phyloP scores from a whole-genome alignment of 768 basidiomycete genomes.

The Boletus sensibilis region DNA sequence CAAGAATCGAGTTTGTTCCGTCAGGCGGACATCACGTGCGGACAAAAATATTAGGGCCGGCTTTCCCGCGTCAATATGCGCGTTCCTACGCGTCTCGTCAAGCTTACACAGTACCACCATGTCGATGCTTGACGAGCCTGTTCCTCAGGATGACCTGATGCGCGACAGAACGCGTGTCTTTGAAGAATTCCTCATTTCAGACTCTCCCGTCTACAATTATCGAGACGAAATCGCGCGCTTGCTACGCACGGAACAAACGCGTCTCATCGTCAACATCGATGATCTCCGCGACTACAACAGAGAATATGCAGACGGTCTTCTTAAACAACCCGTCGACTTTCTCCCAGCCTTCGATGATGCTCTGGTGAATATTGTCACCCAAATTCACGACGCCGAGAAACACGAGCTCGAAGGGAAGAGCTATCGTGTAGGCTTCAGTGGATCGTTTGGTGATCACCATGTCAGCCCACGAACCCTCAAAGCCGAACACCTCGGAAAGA shows the following conservation, averaged over 20 bases:
- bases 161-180: slow-evolving; percentile 76
- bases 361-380: slow-evolving; percentile 67
- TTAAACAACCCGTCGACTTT: slow-evolving; percentile 85
- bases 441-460: slow-evolving; percentile 97
- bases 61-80: slow-evolving; percentile 24
- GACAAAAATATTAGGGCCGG: slow-evolving; percentile 33
- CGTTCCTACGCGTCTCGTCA: slow-evolving; percentile 11
- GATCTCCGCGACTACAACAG: slow-evolving; percentile 92
- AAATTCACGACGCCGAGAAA: slow-evolving; percentile 74
- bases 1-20: neutral
- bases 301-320: slow-evolving; percentile 81
- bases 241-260: slow-evolving; percentile 78
- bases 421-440: slow-evolving; percentile 88
- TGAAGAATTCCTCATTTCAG: slow-evolving; percentile 77
- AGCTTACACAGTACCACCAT: slow-evolving; percentile 17
- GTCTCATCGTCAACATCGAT: slow-evolving; percentile 94
- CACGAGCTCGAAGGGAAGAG: slow-evolving; percentile 77
- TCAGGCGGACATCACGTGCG: slow-evolving; percentile 5
- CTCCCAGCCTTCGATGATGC: slow-evolving; percentile 90
- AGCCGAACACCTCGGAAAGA: slow-evolving; percentile 86
- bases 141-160: slow-evolving; percentile 67
- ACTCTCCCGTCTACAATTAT: slow-evolving; percentile 73
- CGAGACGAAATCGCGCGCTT: slow-evolving; percentile 80
- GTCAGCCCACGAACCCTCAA: slow-evolving; percentile 91
- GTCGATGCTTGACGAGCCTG: slow-evolving; percentile 51